Evolutionary conservation across 306 rosid species (phyloP).

Genomic region (Inga laurina): DNA sequence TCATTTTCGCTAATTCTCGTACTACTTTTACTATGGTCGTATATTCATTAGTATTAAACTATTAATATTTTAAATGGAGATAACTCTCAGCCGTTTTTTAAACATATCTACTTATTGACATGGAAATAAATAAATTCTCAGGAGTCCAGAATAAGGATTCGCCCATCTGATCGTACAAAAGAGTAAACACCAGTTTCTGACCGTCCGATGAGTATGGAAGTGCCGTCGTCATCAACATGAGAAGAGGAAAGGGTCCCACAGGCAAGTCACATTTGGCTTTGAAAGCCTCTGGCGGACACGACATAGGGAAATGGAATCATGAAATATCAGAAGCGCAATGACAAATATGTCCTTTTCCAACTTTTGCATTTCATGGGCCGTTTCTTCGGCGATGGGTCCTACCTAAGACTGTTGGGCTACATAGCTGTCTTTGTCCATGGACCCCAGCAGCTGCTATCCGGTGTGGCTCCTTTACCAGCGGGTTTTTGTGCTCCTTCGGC

Average conservation of each 20-base stretch:
- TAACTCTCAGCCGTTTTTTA: neutral
- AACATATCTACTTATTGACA: neutral
- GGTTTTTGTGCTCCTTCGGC: neutral
- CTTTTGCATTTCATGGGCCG: neutral
- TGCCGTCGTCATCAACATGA: neutral
- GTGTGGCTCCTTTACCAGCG: neutral
- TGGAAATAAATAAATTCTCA: neutral
- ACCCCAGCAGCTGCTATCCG: neutral
- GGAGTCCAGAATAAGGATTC: neutral
- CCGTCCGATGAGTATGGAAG: neutral
- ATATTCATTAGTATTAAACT: neutral
- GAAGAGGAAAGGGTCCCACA: neutral
- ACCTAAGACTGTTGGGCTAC: neutral
- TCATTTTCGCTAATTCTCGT: too few relatives aligned
- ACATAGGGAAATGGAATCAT: neutral
- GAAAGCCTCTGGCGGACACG: neutral
- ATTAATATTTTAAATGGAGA: neutral
- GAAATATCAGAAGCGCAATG: slow-evolving; percentile 4
- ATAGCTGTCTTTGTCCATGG: slow-evolving; percentile 6
- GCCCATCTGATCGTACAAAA: neutral
- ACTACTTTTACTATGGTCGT: neutral
- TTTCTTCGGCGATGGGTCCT: neutral
- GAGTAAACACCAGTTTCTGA: neutral
- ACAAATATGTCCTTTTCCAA: slow-evolving; percentile 27
- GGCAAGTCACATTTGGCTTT: neutral